Conservation (phyloP, 1,139 yeast species). For the Nakaseomyces glabratus region DNA sequence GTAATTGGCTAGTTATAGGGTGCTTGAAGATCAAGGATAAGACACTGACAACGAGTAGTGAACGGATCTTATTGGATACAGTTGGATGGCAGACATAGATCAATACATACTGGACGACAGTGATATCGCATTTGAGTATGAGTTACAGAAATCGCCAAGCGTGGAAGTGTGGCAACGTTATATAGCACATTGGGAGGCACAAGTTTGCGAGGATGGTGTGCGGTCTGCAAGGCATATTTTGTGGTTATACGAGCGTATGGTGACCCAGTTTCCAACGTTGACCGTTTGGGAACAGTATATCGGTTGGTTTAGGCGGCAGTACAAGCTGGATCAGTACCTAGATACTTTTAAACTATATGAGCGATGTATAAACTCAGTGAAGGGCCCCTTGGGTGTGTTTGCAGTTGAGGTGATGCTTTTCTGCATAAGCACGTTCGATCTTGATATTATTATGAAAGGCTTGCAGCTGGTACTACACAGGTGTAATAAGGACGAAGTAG, state of each 20-base stretch:
- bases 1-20: too few relatives aligned
- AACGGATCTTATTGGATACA: too few relatives aligned
- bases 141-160: slow-evolving; percentile 22
- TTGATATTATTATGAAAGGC: neutral
- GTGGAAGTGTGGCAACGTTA: slow-evolving; percentile 26
- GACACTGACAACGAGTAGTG: too few relatives aligned
- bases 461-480: neutral
- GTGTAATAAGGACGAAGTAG: slow-evolving; percentile 39
- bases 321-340: neutral
- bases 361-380: slow-evolving; percentile 1
- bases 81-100: too few relatives aligned
- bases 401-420: neutral
- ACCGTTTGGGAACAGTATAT: slow-evolving; percentile 23
- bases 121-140: slow-evolving; percentile 29
- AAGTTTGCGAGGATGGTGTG: slow-evolving; percentile 3
- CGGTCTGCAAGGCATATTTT: slow-evolving; percentile 14
- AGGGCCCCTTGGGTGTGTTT: neutral
- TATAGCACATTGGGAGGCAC: slow-evolving; percentile 19
- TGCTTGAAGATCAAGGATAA: too few relatives aligned
- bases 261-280: slow-evolving; percentile 14
- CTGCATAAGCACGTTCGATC: neutral
- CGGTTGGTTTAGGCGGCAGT: slow-evolving; percentile 10
- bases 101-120: slow-evolving; percentile 19
- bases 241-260: slow-evolving; percentile 29
- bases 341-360: neutral